These are phyloP conservation scores for Pseudogymnoascus sp. DNA, from an alignment of 2,329 filamentous ascomycete species.

Conservation along the genomic window DNA sequence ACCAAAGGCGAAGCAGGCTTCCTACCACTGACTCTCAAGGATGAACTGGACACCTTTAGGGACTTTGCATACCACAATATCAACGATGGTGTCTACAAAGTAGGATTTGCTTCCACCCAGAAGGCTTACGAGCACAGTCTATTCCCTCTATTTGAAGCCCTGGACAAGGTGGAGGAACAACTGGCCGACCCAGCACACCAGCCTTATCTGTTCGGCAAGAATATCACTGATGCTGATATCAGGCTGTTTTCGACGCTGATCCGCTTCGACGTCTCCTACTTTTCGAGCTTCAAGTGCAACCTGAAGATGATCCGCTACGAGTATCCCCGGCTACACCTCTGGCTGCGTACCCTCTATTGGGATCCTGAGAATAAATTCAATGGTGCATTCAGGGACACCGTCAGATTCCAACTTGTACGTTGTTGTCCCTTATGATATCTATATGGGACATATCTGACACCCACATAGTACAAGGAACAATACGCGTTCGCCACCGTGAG, in stretches of 20 bases:
- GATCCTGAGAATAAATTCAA: slow-evolving; percentile 37
- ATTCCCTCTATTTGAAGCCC: slow-evolving; percentile 51
- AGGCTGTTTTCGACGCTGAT: slow-evolving; percentile 59
- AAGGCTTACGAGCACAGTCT: slow-evolving; percentile 59
- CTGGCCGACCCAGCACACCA: slow-evolving; percentile 40
- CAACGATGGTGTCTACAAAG: slow-evolving; percentile 46
- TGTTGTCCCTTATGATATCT: neutral
- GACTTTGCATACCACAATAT: slow-evolving; percentile 56
- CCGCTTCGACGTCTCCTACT: slow-evolving; percentile 62
- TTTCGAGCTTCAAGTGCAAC: slow-evolving; percentile 58
- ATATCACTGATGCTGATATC: slow-evolving; percentile 63
- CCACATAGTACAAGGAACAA: neutral
- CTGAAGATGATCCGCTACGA: slow-evolving; percentile 55
- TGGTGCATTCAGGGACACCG: slow-evolving; percentile 61
- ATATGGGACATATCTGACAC: neutral
- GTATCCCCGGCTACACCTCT: slow-evolving; percentile 60
- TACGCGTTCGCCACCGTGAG: neutral
- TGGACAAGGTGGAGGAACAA: slow-evolving; percentile 57
- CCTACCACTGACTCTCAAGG: slow-evolving; percentile 57
- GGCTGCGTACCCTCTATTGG: slow-evolving; percentile 67
- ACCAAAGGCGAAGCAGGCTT: slow-evolving; percentile 34
- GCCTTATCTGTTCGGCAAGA: slow-evolving; percentile 55
- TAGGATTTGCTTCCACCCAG: slow-evolving; percentile 61
- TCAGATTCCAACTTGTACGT: slow-evolving; percentile 44
- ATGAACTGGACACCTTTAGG: slow-evolving; percentile 61